Evolutionary conservation across 805 yeast species (phyloP), one percentile per base, ranked within the genome.

Genomic region (Babjeviella inositovora): DNA sequence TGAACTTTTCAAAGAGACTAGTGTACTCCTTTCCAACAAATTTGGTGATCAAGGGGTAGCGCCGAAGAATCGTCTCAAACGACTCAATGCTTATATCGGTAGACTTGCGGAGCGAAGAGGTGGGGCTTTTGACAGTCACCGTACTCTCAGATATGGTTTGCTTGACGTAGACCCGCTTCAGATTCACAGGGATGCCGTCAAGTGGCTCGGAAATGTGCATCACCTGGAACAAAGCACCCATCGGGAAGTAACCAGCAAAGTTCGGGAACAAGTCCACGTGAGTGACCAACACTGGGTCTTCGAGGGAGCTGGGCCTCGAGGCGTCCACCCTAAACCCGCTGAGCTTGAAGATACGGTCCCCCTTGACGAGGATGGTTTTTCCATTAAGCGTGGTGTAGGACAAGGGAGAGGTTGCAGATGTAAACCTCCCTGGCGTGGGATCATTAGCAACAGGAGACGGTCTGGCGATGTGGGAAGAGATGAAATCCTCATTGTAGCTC

Each of bases 191-290:
- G 3, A 36, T 31, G 1, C 77, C 75, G 4, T 55, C 33, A 20
- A 75, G 33, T 2, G 82, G 64, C 22, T 52, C 57, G 21, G 70
- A 73, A 5, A 80, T 60, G 30, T 58, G 54, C 21, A 75, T 50
- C 3, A 77, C 30, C 41, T 73, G 58, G 37, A 73, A 69, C 27
- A 50, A 45, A 21, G 64, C 48, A 0, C 72, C 73, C 23, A 57
- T 57, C 6, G 71, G 67, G 21, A 74, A 55, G 41, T 70, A 73
- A 21, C 62, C 65, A 26, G 70, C 61, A 36, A 70, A 73, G 10
- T 67, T 61, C 8, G 49, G 43, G 32, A 73, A 56, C 18, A 71
- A 53, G 17, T 53, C 60, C n/a, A n/a, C n/a, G n/a, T n/a, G n/a
- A n/a, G n/a, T n/a, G n/a, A n/a, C n/a, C n/a, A n/a, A n/a, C n/a